Evolutionary conservation across 1,139 yeast genomes (phyloP), one percentile per base, ranked within the genome.

Genomic region (Pichia norvegensis): DNA sequence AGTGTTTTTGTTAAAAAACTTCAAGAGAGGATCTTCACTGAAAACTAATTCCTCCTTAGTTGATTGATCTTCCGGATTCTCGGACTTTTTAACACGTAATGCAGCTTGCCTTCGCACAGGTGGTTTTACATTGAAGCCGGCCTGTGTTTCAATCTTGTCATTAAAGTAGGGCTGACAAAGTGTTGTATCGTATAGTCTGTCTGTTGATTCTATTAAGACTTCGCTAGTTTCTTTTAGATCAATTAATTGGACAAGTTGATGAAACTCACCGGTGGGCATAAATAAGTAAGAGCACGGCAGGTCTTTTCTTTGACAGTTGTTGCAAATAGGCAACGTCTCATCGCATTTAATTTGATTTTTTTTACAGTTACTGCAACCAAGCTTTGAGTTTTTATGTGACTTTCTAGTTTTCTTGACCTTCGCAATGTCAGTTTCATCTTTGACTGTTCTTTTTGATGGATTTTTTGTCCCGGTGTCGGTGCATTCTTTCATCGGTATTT

Each of bases 271-370:
- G 10, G 2, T 17, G 10, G 59, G 46, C 41, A 70, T 50, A 14
- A 53, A 50, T 29, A 68, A 50, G 51, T 70, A 71, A 1, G 72
- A 66, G 53, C 75, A 71, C 7, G 57, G 61, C 29, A 61, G 56
- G 43, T 63, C 62, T 40, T 67, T 66, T 43, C 63, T 62, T 13
- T 58, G 49, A 55, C 77, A 72, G 51, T 70, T 70, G 17, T 55
- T 55, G 59, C 76, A 72, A 41, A 59, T 59, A 2, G 78, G 77
- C 19, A 61, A 64, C 2, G 54, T 16, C 55, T 73, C 78, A 52
- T 72, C 74, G 57, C 78, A 73, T 48, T 75, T 66, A 36, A 72
- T 69, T 53, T 72, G 69, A 50, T 73, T 65, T 41, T 66, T 58
- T 52, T 72, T 72, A 58, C 78, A 73, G 45, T 67, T 67, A 14